phyloP scores from a whole-genome alignment of 257 asterid species.

The Eucommia ulmoides region DNA sequence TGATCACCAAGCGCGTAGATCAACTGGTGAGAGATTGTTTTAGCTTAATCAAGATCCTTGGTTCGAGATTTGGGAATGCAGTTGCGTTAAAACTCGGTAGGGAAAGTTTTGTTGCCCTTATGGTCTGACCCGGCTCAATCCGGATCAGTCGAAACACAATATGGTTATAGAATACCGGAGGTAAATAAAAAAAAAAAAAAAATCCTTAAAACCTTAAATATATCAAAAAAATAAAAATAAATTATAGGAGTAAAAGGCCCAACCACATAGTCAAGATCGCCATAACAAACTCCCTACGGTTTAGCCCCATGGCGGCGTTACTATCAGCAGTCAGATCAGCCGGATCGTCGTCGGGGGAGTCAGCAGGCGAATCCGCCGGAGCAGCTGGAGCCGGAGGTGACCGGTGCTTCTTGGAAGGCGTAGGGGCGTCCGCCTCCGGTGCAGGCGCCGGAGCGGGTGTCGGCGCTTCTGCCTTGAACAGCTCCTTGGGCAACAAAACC shows the following conservation, averaged over 20 bases:
- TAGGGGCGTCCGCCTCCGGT: constrained; percentile 29
- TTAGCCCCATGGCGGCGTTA: constrained; percentile 19
- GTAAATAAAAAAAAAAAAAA: neutral
- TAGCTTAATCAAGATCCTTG: too few species aligned
- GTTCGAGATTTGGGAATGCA: too few species aligned
- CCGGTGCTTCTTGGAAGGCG: constrained; percentile 25
- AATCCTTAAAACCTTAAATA: too few species aligned
- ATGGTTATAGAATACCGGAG: too few species aligned
- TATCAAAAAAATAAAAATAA: neutral
- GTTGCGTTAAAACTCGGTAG: too few species aligned
- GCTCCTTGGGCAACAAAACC: constrained; percentile 31
- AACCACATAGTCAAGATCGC: constrained; percentile 20
- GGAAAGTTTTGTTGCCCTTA: too few species aligned
- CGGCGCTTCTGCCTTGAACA: constrained; percentile 13
- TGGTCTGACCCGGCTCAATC: too few species aligned
- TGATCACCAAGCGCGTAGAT: too few species aligned
- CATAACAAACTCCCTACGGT: constrained; percentile 16
- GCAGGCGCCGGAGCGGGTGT: constrained; percentile 46
- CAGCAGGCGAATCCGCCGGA: constrained; percentile 36
- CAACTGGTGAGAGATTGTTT: too few species aligned
- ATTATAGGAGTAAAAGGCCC: constrained; percentile 11
- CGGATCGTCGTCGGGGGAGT: constrained; percentile 27
- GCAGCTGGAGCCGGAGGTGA: constrained; percentile 35
- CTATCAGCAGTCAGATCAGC: constrained; percentile 32
- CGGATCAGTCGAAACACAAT: too few species aligned